Conservation (phyloP, 2,329 filamentous ascomycete genomes). For the Aspergillus bombycis region DNA sequence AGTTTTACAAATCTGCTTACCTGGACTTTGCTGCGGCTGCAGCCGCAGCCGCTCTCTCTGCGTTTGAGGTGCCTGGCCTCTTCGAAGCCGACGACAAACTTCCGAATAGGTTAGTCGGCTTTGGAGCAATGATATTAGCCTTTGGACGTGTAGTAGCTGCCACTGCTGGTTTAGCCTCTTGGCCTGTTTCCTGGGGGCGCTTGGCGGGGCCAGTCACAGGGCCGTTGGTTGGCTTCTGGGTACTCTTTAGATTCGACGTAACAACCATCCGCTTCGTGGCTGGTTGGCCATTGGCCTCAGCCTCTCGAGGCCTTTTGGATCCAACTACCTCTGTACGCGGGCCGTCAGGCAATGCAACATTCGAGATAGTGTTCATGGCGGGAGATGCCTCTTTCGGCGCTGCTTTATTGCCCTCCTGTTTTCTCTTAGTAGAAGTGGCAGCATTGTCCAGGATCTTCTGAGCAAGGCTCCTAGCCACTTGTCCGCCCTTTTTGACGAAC, state of each 20-base stretch:
- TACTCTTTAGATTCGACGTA: conserved; percentile 37
- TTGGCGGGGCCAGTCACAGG: conserved; percentile 33
- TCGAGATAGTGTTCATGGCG: conserved; percentile 23
- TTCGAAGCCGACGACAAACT: conserved; percentile 53
- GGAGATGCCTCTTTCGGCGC: conserved; percentile 40
- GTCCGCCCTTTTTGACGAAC: conserved; percentile 62
- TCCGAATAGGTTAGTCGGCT: conserved; percentile 51
- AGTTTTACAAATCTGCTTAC: conserved; percentile 27
- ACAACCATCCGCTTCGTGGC: conserved; percentile 44
- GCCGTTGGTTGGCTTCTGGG: conserved; percentile 29
- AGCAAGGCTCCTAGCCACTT: conserved; percentile 58
- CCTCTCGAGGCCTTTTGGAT: conserved; percentile 44
- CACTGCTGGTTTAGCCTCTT: conserved; percentile 37
- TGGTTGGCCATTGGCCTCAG: conserved; percentile 38
- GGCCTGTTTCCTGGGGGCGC: conserved; percentile 25
- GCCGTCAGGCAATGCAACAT: conserved; percentile 17
- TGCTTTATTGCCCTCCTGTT: conserved; percentile 42
- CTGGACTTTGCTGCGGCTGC: conserved; percentile 40
- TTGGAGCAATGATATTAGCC: conserved; percentile 44
- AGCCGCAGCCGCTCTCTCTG: conserved; percentile 49
- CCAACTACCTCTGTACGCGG: conserved; percentile 31
- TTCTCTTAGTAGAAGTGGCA: conserved; percentile 47
- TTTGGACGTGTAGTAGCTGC: conserved; percentile 37
- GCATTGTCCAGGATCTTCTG: conserved; percentile 58
- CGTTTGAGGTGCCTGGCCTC: conserved; percentile 54